Evolutionary conservation across 2,329 filamentous ascomycete genomes (phyloP).

Genomic region (Phialocephala sp.): DNA sequence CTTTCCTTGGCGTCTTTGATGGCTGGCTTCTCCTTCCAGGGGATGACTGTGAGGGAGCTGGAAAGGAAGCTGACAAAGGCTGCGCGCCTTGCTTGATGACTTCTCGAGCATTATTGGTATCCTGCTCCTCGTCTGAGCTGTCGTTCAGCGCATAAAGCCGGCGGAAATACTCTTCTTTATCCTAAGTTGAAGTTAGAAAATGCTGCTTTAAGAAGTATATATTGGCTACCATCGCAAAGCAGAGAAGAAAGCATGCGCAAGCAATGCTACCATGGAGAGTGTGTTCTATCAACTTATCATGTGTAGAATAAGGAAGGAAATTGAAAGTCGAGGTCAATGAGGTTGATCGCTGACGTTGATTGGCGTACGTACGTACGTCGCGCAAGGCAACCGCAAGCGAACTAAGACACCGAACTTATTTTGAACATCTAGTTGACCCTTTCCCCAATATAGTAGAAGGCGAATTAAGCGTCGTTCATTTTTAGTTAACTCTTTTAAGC

Average conservation of each 20-base stretch:
- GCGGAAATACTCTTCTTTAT: constrained; percentile 35
- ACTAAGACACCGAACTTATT: neutral
- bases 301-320: neutral
- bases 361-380: neutral
- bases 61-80: constrained; percentile 41
- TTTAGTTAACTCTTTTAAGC: constrained; percentile 25
- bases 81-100: constrained; percentile 22
- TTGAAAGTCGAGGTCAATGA: neutral
- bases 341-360: neutral
- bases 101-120: constrained; percentile 30
- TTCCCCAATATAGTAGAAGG: constrained; percentile 13
- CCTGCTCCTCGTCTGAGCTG: constrained; percentile 37
- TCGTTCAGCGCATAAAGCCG: constrained; percentile 37
- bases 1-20: constrained; percentile 23
- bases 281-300: neutral
- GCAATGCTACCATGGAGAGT: neutral
- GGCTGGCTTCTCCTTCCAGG: constrained; percentile 20
- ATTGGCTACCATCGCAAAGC: neutral
- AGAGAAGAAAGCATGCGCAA: neutral
- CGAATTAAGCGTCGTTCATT: constrained; percentile 22
- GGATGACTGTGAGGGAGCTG: constrained; percentile 44
- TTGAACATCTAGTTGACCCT: neutral
- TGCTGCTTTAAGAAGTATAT: neutral
- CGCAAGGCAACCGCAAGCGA: neutral
- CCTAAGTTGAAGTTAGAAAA: constrained; percentile 15